A percentile compares a stretch with the other conserved stretches of the same genome.
Conservation (phyloP, 192 early-diverging fungal genomes). For the Coemansia brasiliensis region DNA sequence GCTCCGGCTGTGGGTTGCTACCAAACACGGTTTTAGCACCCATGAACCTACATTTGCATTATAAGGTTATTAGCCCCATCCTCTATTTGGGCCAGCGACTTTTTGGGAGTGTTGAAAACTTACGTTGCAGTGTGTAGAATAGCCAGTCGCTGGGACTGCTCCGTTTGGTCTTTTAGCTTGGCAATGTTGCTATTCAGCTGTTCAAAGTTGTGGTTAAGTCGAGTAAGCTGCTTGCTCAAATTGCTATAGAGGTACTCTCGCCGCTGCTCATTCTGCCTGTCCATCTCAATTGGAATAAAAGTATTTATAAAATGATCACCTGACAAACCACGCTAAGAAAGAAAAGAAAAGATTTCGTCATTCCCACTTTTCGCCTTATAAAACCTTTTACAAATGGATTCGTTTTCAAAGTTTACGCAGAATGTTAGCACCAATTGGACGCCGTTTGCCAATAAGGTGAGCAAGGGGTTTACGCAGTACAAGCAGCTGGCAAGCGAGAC, state of each 20-base stretch:
- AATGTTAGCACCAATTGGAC: slow-evolving; percentile 50
- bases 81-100: background rate
- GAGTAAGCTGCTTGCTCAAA: slow-evolving; percentile 43
- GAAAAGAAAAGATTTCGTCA: no score
- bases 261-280: slow-evolving; percentile 36
- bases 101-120: background rate
- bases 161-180: slow-evolving; percentile 33
- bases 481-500: slow-evolving; percentile 82
- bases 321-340: background rate
- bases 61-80: background rate
- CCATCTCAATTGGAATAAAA: slow-evolving; percentile 17
- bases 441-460: slow-evolving; percentile 52
- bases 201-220: slow-evolving; percentile 49
- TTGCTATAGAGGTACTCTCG: slow-evolving; percentile 47
- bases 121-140: slow-evolving; percentile 45
- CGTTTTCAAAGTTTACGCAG: slow-evolving; percentile 54
- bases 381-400: slow-evolving; percentile 35
- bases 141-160: slow-evolving; percentile 42
- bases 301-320: background rate
- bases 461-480: slow-evolving; percentile 55
- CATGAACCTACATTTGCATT: slow-evolving; percentile 35
- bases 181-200: slow-evolving; percentile 34
- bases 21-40: slow-evolving; percentile 43
- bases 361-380: background rate
- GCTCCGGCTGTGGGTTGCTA: background rate